phyloP scores from a whole-genome alignment of 345 rosid genomes.

The Gossypium longicalyx region DNA sequence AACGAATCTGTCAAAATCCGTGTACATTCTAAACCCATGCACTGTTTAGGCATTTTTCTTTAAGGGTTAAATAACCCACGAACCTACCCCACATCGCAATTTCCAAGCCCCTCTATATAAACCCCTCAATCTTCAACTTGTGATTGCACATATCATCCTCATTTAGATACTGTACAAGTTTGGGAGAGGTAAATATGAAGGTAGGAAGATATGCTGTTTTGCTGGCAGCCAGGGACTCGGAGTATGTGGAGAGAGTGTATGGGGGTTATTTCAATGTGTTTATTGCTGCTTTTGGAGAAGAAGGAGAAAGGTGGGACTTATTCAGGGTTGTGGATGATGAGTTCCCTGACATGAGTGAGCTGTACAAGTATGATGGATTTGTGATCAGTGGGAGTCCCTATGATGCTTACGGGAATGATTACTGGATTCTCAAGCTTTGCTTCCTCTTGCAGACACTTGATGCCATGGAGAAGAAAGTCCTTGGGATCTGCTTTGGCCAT shows the following conservation, averaged over 20 bases:
- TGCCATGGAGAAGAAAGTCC: slow-evolving; percentile 72
- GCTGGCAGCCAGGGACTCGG: slow-evolving; percentile 71
- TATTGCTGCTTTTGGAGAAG: slow-evolving; percentile 61
- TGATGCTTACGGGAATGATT: slow-evolving; percentile 69
- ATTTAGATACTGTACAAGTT: not conserved
- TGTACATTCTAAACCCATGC: not conserved
- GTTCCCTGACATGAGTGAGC: slow-evolving; percentile 63
- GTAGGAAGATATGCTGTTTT: slow-evolving; percentile 49
- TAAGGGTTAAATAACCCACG: not conserved
- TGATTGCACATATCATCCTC: not conserved
- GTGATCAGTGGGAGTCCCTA: slow-evolving; percentile 80
- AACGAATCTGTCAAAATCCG: not conserved
- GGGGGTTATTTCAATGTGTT: slow-evolving; percentile 88
- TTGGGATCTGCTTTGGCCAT: slow-evolving; percentile 94
- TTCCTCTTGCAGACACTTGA: slow-evolving; percentile 55
- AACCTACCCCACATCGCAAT: not conserved
- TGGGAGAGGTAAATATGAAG: slow-evolving; percentile 11
- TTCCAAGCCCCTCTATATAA: not conserved
- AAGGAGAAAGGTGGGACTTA: slow-evolving; percentile 77
- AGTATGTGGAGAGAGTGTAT: slow-evolving; percentile 56
- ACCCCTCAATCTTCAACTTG: not conserved
- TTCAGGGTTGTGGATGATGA: slow-evolving; percentile 73
- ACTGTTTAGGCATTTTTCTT: too few species aligned
- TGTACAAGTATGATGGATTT: slow-evolving; percentile 65
- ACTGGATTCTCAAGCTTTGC: slow-evolving; percentile 76